Evolutionary conservation across 2,329 filamentous ascomycete species (phyloP).

Genomic region (Neonectria sp.): DNA sequence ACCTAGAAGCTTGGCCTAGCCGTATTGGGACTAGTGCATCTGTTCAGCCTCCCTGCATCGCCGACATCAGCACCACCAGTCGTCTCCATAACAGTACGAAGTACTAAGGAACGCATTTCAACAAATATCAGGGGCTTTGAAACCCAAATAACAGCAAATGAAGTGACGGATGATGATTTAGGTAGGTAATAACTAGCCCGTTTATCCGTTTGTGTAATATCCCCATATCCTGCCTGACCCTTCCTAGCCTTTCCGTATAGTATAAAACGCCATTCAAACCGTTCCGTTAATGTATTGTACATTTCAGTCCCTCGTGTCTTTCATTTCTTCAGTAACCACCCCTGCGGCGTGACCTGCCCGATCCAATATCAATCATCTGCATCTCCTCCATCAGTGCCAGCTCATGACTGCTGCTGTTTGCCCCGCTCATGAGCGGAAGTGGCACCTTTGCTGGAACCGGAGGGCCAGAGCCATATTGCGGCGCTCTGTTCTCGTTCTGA

Average conservation of each 20-base stretch:
- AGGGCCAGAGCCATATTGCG: constrained; percentile 61
- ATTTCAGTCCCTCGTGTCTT: constrained; percentile 40
- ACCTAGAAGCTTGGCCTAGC: neutral
- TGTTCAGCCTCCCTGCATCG: neutral
- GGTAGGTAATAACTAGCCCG: constrained; percentile 2
- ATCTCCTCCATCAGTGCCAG: constrained; percentile 80
- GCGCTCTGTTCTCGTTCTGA: constrained; percentile 66
- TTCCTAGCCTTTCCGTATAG: constrained; percentile 14
- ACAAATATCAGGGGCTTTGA: neutral
- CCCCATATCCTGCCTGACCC: neutral
- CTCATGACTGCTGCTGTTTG: constrained; percentile 61
- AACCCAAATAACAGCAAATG: neutral
- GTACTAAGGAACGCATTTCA: too few species aligned
- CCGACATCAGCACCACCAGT: neutral
- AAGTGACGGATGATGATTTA: constrained; percentile 1
- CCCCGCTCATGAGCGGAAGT: constrained; percentile 63
- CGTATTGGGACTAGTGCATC: neutral
- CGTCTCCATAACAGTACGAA: neutral
- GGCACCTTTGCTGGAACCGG: constrained; percentile 81
- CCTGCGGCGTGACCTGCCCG: constrained; percentile 69
- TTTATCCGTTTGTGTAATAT: constrained; percentile 14
- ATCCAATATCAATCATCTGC: constrained; percentile 76
- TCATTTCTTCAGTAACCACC: constrained; percentile 56
- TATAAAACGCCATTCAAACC: constrained; percentile 39
- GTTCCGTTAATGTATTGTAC: constrained; percentile 41